Base-by-base conservation (phyloP, 2,329 filamentous ascomycete species). In the Xylariomycetidae sp. region DNA sequence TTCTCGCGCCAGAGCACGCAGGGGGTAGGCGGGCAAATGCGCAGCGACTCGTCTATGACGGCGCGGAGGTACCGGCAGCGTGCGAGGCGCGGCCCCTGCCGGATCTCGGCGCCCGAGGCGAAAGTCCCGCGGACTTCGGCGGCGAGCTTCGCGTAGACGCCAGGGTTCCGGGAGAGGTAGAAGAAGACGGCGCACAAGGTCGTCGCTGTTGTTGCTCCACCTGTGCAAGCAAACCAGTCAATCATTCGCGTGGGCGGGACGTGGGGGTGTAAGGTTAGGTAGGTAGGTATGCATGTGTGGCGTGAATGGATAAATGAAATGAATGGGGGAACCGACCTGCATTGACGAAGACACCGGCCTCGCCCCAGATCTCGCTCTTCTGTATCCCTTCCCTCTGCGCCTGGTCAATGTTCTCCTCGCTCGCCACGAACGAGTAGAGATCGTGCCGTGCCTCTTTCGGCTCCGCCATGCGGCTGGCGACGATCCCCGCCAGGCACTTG, bases 41-140 rank as follows among this genome's bases (percentile, higher is more conserved):
- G 36, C 5, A 47, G 34, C 4, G 42, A 30, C 20, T 47, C 44
- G 25, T 47, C 44, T n/a, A 46, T 45, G 18, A 39, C 40, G n/a
- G 42, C 47, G 3, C 47, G 44, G n/a, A 50, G 40, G 25, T 50
- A 50, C 14, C 32, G 34, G 16, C 45, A 50, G 16, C 33, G 29
- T 2, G 37, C 33, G 2, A 50, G 40, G 12, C 36, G 17, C 2
- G 38, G 39, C 3, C 48, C 42, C 4, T 35, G 30, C 2, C 27
- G 29, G 11, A 42, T 45, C 6, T 43, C 44, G 4, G 12, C 15
- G 16, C 34, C 19, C 11, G 13, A 33, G 2, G 18, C 11, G 16
- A 47, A 47, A 2, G 40, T 36, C 2, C 26, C 27, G 10, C 30
- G 38, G n/a, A 47, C 40, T 35, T 47, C 44, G 16, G 34, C n/a